A percentile compares a stretch with the other conserved stretches of the same genome.
phyloP scores from a whole-genome alignment of 2,329 filamentous ascomycete species.

The Fusarium sp. region DNA sequence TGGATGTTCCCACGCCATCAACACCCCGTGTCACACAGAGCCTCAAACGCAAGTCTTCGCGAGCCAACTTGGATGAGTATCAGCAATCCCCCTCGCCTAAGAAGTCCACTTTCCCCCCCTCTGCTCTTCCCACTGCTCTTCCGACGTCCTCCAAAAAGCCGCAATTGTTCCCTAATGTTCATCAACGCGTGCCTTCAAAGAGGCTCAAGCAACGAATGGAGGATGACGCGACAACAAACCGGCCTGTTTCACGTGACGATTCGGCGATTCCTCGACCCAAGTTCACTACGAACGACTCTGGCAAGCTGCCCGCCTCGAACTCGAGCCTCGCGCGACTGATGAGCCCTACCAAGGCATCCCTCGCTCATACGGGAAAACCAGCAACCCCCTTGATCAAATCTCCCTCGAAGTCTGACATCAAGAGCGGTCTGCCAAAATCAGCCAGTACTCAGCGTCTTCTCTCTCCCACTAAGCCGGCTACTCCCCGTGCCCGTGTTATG shows the following conservation, averaged over 20 bases:
- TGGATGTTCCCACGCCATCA: conserved; percentile 63
- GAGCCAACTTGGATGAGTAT: conserved; percentile 49
- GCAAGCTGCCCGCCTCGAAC: conserved; percentile 55
- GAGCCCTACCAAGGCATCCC: conserved; percentile 82
- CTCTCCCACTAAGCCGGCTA: conserved; percentile 48
- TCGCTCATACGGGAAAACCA: conserved; percentile 51
- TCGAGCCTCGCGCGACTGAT: conserved; percentile 68
- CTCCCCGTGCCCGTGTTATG: conserved; percentile 53
- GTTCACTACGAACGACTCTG: conserved; percentile 36
- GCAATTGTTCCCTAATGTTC: conserved; percentile 37
- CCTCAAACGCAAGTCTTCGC: conserved; percentile 48
- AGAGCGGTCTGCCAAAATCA: conserved; percentile 59
- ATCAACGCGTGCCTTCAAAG: conserved; percentile 66
- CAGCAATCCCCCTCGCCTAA: conserved; percentile 46
- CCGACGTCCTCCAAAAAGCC: conserved; percentile 29
- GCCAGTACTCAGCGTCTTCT: conserved; percentile 61
- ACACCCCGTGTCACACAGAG: conserved; percentile 50
- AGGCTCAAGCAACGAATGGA: conserved; percentile 73
- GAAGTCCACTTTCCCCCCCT: conserved; percentile 41
- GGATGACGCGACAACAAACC: conserved; percentile 75
- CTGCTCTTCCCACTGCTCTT: conserved; percentile 37
- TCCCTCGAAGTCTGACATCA: conserved; percentile 59
- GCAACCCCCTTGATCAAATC: conserved; percentile 51
- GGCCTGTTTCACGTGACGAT: conserved; percentile 66
- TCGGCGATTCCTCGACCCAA: conserved; percentile 63